A percentile compares a stretch with the other conserved stretches of the same genome.
These are phyloP conservation scores for Gilbertella persicaria DNA, from an alignment of 371 early-diverging fungal genomes.

Conservation along the genomic window DNA sequence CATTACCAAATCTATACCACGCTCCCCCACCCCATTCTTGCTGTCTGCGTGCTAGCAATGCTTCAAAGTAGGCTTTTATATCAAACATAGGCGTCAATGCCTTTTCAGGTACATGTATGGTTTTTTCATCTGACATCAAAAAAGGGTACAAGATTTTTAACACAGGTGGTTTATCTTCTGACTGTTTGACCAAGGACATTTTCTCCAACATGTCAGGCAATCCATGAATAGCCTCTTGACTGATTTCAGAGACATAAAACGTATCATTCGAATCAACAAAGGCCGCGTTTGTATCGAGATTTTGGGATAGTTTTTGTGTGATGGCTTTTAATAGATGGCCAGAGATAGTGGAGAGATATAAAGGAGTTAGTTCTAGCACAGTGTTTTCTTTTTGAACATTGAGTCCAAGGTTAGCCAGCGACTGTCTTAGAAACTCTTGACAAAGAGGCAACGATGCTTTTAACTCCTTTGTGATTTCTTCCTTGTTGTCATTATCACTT, in stretches of 20 bases:
- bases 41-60: slow-evolving; percentile 26
- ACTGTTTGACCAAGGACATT: slow-evolving; percentile 7
- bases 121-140: background rate
- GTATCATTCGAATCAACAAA: slow-evolving; percentile 17
- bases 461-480: slow-evolving; percentile 39
- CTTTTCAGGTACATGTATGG: slow-evolving; percentile 4
- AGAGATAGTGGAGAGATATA: slow-evolving; percentile 42
- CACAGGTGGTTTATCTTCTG: slow-evolving; percentile 17
- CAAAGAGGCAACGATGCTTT: slow-evolving; percentile 45
- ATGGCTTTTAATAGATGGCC: background rate
- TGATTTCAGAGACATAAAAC: slow-evolving; percentile 12
- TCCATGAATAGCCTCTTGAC: background rate
- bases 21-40: slow-evolving; percentile 25
- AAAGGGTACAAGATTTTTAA: slow-evolving; percentile 14
- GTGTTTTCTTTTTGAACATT: slow-evolving; percentile 25
- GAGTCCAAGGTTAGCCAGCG: slow-evolving; percentile 55
- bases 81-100: slow-evolving; percentile 21
- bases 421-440: slow-evolving; percentile 46
- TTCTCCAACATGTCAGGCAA: background rate
- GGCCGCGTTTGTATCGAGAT: background rate
- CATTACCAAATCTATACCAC: slow-evolving; percentile 63
- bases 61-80: slow-evolving; percentile 28
- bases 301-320: background rate
- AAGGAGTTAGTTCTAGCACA: slow-evolving; percentile 49
- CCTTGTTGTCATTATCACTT: slow-evolving; percentile 36